phyloP scores from a whole-genome alignment of 306 rosid species.

The Vicia sativa region DNA sequence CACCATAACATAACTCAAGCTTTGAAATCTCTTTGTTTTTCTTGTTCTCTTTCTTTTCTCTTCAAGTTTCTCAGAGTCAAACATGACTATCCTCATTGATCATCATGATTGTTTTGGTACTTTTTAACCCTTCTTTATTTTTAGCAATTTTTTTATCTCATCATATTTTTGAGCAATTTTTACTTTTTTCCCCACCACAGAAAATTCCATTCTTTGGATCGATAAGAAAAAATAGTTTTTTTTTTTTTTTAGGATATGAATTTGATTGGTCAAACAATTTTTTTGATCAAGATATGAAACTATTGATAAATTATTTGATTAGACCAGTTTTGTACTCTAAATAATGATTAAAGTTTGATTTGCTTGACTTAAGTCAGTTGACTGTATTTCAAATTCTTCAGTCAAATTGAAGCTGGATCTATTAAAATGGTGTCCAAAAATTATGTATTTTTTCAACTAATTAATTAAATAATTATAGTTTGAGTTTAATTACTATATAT shows the following conservation, averaged over 20 bases:
- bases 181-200: background rate
- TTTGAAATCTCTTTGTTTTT: background rate
- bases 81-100: conserved; percentile 70
- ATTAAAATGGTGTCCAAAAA: background rate
- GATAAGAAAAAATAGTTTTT: background rate
- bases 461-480: too few species aligned
- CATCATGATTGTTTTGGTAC: conserved; percentile 56
- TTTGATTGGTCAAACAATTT: background rate
- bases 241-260: background rate
- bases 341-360: background rate
- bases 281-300: background rate
- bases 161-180: background rate
- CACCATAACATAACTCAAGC: conserved; percentile 27
- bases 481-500: too few species aligned
- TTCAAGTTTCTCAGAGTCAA: conserved; percentile 3
- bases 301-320: background rate
- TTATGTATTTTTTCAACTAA: background rate
- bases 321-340: too few species aligned
- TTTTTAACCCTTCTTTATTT: conserved; percentile 9
- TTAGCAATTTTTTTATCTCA: background rate
- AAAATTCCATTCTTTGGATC: background rate
- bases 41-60: conserved; percentile 7
- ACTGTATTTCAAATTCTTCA: background rate
- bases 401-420: background rate
- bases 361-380: background rate